Conservation (phyloP, 2,329 filamentous ascomycete genomes). For the Colletotrichum somersetense region DNA sequence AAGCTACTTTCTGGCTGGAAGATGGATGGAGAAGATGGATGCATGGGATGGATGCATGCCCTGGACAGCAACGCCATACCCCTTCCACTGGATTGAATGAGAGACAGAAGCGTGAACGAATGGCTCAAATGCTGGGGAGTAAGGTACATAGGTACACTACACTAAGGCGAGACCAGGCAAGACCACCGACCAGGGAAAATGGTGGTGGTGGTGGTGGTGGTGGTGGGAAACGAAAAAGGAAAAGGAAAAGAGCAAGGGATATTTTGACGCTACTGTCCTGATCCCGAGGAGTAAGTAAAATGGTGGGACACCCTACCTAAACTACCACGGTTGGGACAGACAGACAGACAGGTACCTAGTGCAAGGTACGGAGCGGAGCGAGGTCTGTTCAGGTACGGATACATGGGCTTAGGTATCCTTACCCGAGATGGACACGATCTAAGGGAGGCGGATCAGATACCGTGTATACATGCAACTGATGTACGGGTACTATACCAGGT, state of each 20-base stretch:
- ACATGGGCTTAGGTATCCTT: not conserved
- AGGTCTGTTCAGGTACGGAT: not conserved
- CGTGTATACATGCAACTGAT: not conserved
- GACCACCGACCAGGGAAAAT: not conserved
- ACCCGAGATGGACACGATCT: not conserved
- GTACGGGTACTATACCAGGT: too few relatives aligned
- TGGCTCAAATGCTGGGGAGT: conserved; percentile 12
- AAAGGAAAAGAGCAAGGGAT: not conserved
- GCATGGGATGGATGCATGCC: conserved; percentile 5
- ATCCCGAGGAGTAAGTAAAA: not conserved
- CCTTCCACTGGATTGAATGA: conserved; percentile 4
- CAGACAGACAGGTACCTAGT: not conserved
- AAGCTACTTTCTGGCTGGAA: not conserved
- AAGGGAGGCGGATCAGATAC: not conserved
- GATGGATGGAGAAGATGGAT: conserved; percentile 10
- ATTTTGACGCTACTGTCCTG: conserved; percentile 1
- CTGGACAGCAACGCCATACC: not conserved
- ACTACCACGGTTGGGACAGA: too few relatives aligned
- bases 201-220: conserved; percentile 3
- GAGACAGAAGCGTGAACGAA: not conserved
- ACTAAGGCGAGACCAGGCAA: conserved; percentile 15
- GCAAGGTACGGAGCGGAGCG: conserved; percentile 6
- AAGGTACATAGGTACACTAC: not conserved
- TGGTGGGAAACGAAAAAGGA: not conserved
- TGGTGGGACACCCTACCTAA: not conserved